Evolutionary conservation across 371 early-diverging fungal genomes (phyloP).

Genomic region (Sporodiniella umbellata): DNA sequence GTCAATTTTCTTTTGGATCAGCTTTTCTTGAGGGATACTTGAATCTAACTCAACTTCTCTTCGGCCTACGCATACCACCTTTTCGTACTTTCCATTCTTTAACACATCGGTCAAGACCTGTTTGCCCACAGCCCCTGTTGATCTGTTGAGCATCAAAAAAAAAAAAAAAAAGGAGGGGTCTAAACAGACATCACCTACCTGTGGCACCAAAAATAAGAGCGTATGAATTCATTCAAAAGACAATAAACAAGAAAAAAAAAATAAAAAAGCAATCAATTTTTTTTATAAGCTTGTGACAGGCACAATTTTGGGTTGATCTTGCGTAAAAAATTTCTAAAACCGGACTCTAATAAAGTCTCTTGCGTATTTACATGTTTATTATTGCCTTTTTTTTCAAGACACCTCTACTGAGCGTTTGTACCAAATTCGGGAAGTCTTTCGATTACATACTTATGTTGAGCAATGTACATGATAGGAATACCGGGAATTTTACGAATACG

Average conservation of each 20-base stretch:
- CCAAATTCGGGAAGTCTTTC: slow-evolving; percentile 92
- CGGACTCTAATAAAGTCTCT: too few species aligned
- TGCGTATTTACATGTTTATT: too few species aligned
- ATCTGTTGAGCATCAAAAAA: too few species aligned
- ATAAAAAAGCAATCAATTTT: neutral
- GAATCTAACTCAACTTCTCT: slow-evolving; percentile 50
- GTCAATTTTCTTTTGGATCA: slow-evolving; percentile 39
- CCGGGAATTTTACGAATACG: slow-evolving; percentile 98
- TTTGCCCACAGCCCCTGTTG: slow-evolving; percentile 71
- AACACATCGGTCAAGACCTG: slow-evolving; percentile 61
- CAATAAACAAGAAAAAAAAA: neutral
- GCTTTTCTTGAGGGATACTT: slow-evolving; percentile 50
- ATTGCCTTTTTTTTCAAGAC: neutral
- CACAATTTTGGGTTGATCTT: neutral
- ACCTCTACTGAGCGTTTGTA: slow-evolving; percentile 33
- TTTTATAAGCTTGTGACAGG: neutral
- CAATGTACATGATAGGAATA: slow-evolving; percentile 99
- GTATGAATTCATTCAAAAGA: neutral
- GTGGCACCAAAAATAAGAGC: slow-evolving; percentile 25
- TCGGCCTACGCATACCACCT: slow-evolving; percentile 64
- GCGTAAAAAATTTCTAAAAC: too few species aligned
- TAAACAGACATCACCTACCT: too few species aligned
- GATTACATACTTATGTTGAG: slow-evolving; percentile 88
- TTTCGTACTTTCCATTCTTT: slow-evolving; percentile 52
- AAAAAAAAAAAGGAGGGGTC: too few species aligned